A percentile compares a stretch with the other conserved stretches of the same genome.
These are phyloP conservation scores for Vitis hybrid DNA, from an alignment of 177 flowering plant genomes.

Conservation along the genomic window DNA sequence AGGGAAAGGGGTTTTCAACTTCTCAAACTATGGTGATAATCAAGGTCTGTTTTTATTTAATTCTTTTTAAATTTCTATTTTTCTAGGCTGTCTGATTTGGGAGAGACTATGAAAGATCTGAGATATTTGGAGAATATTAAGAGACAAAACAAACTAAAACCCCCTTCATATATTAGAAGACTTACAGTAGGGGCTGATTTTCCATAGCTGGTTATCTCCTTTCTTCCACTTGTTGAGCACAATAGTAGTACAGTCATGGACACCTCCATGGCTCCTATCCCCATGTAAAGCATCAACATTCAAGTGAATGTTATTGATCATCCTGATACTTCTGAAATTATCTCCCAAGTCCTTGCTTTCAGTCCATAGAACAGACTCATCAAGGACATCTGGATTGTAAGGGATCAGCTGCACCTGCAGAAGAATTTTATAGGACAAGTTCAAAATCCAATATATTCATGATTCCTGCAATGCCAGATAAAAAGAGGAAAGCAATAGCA, in stretches of 20 bases:
- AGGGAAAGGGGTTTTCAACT: not conserved
- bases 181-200: slow-evolving; percentile 61
- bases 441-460: not conserved
- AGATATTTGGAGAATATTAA: too few relatives aligned
- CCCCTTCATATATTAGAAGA: slow-evolving; percentile 1
- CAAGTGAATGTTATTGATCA: slow-evolving; percentile 65
- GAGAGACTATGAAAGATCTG: not conserved
- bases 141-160: too few relatives aligned
- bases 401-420: slow-evolving; percentile 63
- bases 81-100: not conserved
- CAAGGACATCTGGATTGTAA: slow-evolving; percentile 53
- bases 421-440: not conserved
- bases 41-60: too few relatives aligned
- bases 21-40: too few relatives aligned
- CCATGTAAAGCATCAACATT: slow-evolving; percentile 73
- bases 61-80: not conserved
- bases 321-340: slow-evolving; percentile 62
- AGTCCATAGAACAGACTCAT: slow-evolving; percentile 69
- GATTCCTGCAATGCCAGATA: too few relatives aligned
- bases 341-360: slow-evolving; percentile 67
- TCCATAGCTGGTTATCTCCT: slow-evolving; percentile 83
- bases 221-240: slow-evolving; percentile 68
- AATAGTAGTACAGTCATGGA: slow-evolving; percentile 59
- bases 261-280: slow-evolving; percentile 65
- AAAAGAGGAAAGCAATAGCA: too few relatives aligned